Evolutionary conservation across 768 basidiomycete species (phyloP), one percentile per base, ranked within the genome.

Genomic region (Boletus tomentosulus): DNA sequence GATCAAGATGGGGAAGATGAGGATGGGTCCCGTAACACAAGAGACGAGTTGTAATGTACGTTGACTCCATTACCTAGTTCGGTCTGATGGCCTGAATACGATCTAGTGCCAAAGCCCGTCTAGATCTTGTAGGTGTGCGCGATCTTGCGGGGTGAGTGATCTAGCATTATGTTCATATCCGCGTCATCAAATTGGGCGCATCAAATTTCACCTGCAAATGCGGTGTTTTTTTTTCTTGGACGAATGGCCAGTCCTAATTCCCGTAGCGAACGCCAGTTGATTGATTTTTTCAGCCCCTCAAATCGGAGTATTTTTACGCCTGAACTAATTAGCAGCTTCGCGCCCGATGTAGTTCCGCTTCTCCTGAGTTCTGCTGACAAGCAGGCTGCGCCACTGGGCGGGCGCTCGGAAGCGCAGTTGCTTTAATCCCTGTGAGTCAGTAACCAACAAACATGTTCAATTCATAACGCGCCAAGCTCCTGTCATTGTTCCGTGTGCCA

Each of bases 41-140:
- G 64, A 66, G 64, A 70, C 43, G 65, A 69, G 63, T 46, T 72
- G 56, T 70, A 54, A 70, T 48, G 66, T 70, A 49, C 58, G 64
- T 66, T 44, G 50, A 50, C 56, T 61, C 48, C 19, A 41, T 62
- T 48, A 43, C 59, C 43, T 54, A 43, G 25, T 53, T 47, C 28
- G 27, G 54, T 64, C 37, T 56, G 49, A 54, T 34, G 33, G 39
- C 53, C 48, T 62, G 43, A 54, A 68, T 60, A 37, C 43, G 50
- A 63, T 55, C 31, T 50, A 11, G 49, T 38, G 46, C 28, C 50
- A 24, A 53, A 46, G 51, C 24, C 39, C 33, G 51, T 54, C 49
- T 38, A 54, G 60, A 44, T 51, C 34, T 51, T 49, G 31, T 27
- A 24, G 49, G 28, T 53, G 31, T 43, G 22, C 35, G 24, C 50